Evolutionary conservation across 2,329 filamentous ascomycete species (phyloP).

Genomic region (Tetracladium maxilliforme): DNA sequence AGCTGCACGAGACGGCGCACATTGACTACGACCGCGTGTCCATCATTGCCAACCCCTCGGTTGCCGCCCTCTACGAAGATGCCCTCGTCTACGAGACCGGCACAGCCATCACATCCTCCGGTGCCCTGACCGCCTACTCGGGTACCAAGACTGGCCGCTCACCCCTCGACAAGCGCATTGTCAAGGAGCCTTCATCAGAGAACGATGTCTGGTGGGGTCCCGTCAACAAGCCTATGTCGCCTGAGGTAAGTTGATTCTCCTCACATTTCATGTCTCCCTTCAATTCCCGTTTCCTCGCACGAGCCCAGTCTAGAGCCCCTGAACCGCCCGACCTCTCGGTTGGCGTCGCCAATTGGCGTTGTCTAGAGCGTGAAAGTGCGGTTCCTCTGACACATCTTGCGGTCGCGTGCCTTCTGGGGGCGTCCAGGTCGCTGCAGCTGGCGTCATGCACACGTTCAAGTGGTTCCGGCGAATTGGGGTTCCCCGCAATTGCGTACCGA

Average conservation of each 20-base stretch:
- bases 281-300: no score
- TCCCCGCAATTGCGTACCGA: no score
- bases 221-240: conserved; percentile 97
- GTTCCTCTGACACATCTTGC: no score
- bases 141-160: conserved; percentile 97
- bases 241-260: conserved; percentile 58
- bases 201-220: conserved; percentile 98
- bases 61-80: conserved; percentile 96
- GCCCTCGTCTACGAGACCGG: conserved; percentile 95
- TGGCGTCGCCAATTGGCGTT: no score
- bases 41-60: conserved; percentile 65
- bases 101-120: conserved; percentile 90
- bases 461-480: no score
- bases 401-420: no score
- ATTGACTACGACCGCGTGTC: conserved; percentile 98
- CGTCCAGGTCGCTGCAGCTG: no score
- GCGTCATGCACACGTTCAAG: no score
- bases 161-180: conserved; percentile 92
- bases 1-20: conserved; percentile 93
- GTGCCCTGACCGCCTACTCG: conserved; percentile 92
- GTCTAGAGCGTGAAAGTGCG: no score
- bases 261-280: conserved; percentile 2
- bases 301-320: no score
- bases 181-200: conserved; percentile 79
- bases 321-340: no score